These are phyloP conservation scores for Pichia sp. DNA, from an alignment of 1,139 yeast species.

Conservation along the genomic window DNA sequence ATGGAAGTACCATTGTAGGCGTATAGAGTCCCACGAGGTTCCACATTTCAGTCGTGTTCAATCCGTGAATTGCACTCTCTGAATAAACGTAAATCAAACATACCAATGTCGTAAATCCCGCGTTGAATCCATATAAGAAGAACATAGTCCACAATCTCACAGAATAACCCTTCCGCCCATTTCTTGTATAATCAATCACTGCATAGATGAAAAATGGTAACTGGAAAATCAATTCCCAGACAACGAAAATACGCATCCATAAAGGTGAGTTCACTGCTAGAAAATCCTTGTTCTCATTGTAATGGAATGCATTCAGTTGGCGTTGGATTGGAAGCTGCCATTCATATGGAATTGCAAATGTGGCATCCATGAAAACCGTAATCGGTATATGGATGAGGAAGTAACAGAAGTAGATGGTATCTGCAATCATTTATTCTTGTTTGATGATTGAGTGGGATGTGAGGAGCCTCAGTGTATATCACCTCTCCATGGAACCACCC, in stretches of 20 bases:
- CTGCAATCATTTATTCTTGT: slow-evolving; percentile 23
- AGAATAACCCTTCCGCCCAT: slow-evolving; percentile 11
- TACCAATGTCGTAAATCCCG: slow-evolving; percentile 62
- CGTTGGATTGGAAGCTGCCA: slow-evolving; percentile 44
- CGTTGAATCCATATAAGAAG: slow-evolving; percentile 70
- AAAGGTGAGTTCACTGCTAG: slow-evolving; percentile 48
- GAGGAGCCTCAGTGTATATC: too few species aligned
- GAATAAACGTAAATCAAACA: slow-evolving; percentile 45
- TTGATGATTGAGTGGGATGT: neutral
- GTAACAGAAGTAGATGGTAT: slow-evolving; percentile 44
- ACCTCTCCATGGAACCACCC: too few species aligned
- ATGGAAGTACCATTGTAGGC: slow-evolving; percentile 66
- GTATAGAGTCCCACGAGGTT: slow-evolving; percentile 47
- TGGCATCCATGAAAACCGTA: slow-evolving; percentile 67
- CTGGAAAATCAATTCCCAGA: slow-evolving; percentile 66
- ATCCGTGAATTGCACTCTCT: slow-evolving; percentile 30
- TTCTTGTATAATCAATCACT: slow-evolving; percentile 19
- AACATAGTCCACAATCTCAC: slow-evolving; percentile 36
- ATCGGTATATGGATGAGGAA: slow-evolving; percentile 63
- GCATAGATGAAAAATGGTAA: slow-evolving; percentile 64
- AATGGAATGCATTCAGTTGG: slow-evolving; percentile 48
- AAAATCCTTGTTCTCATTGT: slow-evolving; percentile 60
- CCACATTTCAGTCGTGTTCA: slow-evolving; percentile 30
- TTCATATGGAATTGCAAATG: slow-evolving; percentile 54
- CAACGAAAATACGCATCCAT: slow-evolving; percentile 70